phyloP scores from a whole-genome alignment of 345 rosid genomes.

The Pelargonium nanum region DNA sequence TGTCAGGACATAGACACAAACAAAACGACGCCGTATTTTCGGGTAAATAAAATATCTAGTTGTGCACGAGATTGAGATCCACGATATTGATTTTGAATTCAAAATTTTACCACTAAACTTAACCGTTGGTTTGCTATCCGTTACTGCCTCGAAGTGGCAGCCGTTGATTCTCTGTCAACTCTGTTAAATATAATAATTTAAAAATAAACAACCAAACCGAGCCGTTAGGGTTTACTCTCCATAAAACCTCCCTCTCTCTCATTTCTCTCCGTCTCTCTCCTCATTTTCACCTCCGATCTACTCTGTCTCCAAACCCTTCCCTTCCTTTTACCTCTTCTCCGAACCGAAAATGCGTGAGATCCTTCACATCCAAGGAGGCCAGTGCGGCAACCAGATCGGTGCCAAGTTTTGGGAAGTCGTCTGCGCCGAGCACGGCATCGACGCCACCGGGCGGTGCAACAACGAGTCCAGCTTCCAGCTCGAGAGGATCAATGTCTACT shows the following conservation, averaged over 20 bases:
- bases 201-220: not conserved
- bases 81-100: constrained; percentile 15
- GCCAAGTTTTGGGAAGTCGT: too few relatives aligned
- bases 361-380: constrained; percentile 59
- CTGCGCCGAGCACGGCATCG: constrained; percentile 47
- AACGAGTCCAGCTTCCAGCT: constrained; percentile 48
- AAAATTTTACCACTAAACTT: constrained; percentile 1
- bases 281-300: not conserved
- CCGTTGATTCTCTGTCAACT: constrained; percentile 7
- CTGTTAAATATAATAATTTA: not conserved
- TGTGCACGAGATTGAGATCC: too few relatives aligned
- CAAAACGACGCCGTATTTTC: constrained; percentile 1
- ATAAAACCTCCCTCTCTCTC: not conserved
- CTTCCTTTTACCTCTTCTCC: not conserved
- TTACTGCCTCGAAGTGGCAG: constrained; percentile 10
- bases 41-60: not conserved
- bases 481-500: constrained; percentile 49
- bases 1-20: not conserved
- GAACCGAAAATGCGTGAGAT: constrained; percentile 46
- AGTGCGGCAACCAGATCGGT: constrained; percentile 64
- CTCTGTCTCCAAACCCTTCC: not conserved
- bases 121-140: constrained; percentile 9
- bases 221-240: not conserved
- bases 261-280: not conserved
- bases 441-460: constrained; percentile 35